phyloP scores from a whole-genome alignment of 192 early-diverging fungal species.

The Backusella sp. region DNA sequence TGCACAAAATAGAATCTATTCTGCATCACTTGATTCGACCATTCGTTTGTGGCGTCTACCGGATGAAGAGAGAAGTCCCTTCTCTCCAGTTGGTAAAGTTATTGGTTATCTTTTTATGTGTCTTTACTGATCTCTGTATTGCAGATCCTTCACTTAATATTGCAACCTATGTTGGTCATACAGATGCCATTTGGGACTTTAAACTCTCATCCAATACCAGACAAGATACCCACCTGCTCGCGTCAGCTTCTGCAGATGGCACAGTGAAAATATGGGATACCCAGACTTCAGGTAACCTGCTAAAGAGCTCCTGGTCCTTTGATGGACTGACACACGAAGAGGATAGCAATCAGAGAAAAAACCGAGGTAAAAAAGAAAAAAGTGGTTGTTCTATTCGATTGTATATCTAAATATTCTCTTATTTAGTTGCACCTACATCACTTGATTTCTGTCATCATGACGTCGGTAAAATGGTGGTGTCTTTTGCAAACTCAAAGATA shows the following conservation, averaged over 20 bases:
- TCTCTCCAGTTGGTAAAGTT: conserved; percentile 51
- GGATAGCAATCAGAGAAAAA: not conserved
- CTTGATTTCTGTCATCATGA: conserved; percentile 66
- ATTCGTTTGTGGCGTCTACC: conserved; percentile 68
- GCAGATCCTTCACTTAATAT: conserved; percentile 51
- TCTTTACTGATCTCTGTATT: not conserved
- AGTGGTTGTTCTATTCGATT: not conserved
- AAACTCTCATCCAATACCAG: conserved; percentile 57
- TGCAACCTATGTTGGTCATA: conserved; percentile 73
- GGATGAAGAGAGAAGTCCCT: conserved; percentile 48
- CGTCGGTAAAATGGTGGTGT: conserved; percentile 58
- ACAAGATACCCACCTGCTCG: conserved; percentile 52
- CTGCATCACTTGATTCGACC: conserved; percentile 72
- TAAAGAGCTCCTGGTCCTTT: conserved; percentile 50
- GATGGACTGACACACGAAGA: conserved; percentile 30
- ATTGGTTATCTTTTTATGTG: no score
- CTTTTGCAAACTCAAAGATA: conserved; percentile 62
- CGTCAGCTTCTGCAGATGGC: conserved; percentile 78
- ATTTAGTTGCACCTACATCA: conserved; percentile 55
- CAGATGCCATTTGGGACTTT: conserved; percentile 86
- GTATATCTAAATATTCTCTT: not conserved
- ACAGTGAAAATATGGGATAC: conserved; percentile 82
- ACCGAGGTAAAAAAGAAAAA: not conserved
- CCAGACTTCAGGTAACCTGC: conserved; percentile 35
- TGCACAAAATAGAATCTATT: conserved; percentile 61